Evolutionary conservation across 148 eudicot species (phyloP), one percentile per base, ranked within the genome.

Genomic region (Agrostemma githago): DNA sequence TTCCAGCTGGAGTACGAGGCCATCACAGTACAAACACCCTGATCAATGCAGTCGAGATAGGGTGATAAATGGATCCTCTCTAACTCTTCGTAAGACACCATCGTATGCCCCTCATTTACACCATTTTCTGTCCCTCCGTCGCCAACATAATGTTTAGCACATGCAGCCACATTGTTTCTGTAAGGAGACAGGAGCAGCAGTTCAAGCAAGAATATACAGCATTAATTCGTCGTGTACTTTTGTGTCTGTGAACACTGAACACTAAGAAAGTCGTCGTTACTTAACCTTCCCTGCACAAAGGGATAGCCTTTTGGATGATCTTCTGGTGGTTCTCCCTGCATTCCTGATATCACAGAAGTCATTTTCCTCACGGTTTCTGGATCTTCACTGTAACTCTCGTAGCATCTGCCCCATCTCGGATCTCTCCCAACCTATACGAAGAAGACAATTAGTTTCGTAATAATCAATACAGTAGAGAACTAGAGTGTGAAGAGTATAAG

Each of bases 381-480:
- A 75, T 92, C 89, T 72, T 95, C 98, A 75, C 96, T 79, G 40
- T 83, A 95, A 84, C 89, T 79, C 74, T 95, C 98, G 44, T 92
- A 95, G 80, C 85, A 85, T 83, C 98, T 86, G 65, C 98, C 98
- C 98, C 97, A 95, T 84, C 98, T 90, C 16, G 93, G 96, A 74
- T 95, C 98, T 82, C 85, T 82, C 71, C 82, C 82, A 15, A 95
- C 90, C 98, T 95, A 78, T 69, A 60, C 70, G 61, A n/a, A 71
- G 51, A 20, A 66, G 73, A 57, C 17, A 8, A 3, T 7, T 8
- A 2, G 12, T n/a, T n/a, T n/a, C n/a, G n/a, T n/a, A n/a, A n/a
- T n/a, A n/a, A n/a, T n/a, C n/a, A n/a, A n/a, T n/a, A n/a, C n/a
- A n/a, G n/a, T n/a, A n/a, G n/a, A n/a, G 56, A 51, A 51, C 3